These are phyloP conservation scores for Globisporangium emineosum DNA, from an alignment of 352 stramenopile genomes.

Conservation along the genomic window DNA sequence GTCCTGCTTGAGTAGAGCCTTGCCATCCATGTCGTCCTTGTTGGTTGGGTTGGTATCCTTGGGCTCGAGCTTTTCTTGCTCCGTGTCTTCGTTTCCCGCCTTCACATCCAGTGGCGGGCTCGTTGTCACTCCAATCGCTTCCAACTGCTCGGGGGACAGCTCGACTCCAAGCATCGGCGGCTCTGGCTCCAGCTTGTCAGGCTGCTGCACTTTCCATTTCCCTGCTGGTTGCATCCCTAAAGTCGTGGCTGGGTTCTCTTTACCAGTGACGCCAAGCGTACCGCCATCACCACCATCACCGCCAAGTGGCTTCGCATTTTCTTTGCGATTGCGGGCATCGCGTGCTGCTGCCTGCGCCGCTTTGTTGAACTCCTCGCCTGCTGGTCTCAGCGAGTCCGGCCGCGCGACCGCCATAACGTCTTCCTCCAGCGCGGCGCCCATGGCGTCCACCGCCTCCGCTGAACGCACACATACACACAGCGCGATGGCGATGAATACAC, in stretches of 20 bases:
- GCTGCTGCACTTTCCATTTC: not conserved
- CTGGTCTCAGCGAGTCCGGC: not conserved
- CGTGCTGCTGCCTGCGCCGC: not conserved
- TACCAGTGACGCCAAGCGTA: not conserved
- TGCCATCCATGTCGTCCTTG: not conserved
- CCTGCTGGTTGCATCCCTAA: not conserved
- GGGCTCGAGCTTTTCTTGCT: not conserved
- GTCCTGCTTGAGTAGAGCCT: not conserved
- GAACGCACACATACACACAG: not conserved
- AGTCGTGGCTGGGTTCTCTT: not conserved
- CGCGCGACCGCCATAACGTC: not conserved
- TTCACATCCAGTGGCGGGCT: not conserved
- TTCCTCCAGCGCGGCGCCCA: slow-evolving; percentile 16
- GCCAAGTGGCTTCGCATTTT: not conserved
- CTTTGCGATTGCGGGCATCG: not conserved
- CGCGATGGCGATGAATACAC: not conserved
- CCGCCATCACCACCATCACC: not conserved
- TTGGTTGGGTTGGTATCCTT: not conserved
- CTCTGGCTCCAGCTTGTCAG: not conserved
- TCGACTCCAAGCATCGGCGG: slow-evolving; percentile 5
- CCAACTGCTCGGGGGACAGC: slow-evolving; percentile 15
- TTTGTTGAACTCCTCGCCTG: not conserved
- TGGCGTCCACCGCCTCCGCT: slow-evolving; percentile 9
- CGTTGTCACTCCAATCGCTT: slow-evolving; percentile 15
- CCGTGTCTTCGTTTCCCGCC: not conserved